A percentile compares a stretch with the other conserved stretches of the same genome.
phyloP scores from a whole-genome alignment of 768 basidiomycete species.

The Chiua virens region DNA sequence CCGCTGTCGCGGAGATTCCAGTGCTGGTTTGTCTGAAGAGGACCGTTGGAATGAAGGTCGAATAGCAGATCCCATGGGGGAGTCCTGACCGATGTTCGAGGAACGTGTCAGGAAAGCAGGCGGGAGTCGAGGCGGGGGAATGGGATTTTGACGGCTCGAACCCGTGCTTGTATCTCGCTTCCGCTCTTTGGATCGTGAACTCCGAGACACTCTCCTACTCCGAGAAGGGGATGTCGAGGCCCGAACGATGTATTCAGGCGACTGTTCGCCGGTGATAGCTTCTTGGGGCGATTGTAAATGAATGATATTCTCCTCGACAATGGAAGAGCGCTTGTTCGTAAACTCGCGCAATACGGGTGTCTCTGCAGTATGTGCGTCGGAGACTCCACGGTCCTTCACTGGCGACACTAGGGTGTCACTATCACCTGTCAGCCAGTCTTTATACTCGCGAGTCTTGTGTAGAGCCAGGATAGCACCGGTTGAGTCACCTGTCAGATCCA shows the following conservation, averaged over 20 bases:
- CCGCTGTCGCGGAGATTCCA: conserved; percentile 24
- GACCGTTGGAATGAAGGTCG: conserved; percentile 13
- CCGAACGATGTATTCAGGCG: conserved; percentile 3
- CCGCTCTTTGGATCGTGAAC: conserved; percentile 39
- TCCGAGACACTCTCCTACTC: conserved; percentile 15
- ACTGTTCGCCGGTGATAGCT: conserved; percentile 29
- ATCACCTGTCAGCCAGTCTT: conserved; percentile 78
- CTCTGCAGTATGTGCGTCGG: conserved; percentile 23
- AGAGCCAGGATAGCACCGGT: conserved; percentile 5
- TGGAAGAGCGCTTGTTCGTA: conserved; percentile 71
- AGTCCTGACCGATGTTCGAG: conserved; percentile 11
- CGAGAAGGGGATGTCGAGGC: conserved; percentile 19
- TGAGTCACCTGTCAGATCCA: conserved; percentile 16
- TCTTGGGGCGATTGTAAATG: conserved; percentile 32
- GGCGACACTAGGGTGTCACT: conserved; percentile 39
- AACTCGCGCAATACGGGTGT: conserved; percentile 63
- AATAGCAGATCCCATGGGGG: neutral
- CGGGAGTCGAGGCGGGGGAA: conserved; percentile 4
- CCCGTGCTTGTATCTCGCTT: conserved; percentile 11
- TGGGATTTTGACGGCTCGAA: conserved; percentile 8
- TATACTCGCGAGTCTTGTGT: conserved; percentile 34
- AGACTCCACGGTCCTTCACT: conserved; percentile 14
- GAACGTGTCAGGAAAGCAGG: conserved; percentile 4
- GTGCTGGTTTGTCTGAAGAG: conserved; percentile 42
- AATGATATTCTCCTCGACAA: conserved; percentile 49